A percentile compares a stretch with the other conserved stretches of the same genome.
Conservation (phyloP, 345 rosid species). For the Erysimum cheiranthoides region DNA sequence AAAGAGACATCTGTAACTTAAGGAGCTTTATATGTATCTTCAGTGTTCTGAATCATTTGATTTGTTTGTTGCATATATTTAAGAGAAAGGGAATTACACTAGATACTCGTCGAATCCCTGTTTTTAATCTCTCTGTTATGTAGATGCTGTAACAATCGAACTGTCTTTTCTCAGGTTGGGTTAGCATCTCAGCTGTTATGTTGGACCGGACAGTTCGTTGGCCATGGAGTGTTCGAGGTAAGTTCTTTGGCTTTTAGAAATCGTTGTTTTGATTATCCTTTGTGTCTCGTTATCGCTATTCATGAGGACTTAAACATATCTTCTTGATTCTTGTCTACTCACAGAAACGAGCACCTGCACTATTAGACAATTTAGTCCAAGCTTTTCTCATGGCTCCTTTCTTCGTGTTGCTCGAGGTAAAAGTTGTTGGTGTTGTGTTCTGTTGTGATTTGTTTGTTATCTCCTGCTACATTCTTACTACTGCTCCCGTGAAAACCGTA, state of each 20-base stretch:
- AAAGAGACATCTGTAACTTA: neutral
- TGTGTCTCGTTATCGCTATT: neutral
- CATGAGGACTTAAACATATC: slow-evolving; percentile 6
- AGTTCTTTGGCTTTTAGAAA: slow-evolving; percentile 24
- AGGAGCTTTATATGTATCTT: slow-evolving; percentile 2
- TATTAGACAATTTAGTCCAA: slow-evolving; percentile 77
- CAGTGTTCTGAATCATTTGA: slow-evolving; percentile 21
- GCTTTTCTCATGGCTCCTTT: slow-evolving; percentile 91
- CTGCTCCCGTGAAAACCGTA: neutral
- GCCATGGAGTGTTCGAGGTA: slow-evolving; percentile 93
- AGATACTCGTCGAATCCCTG: neutral
- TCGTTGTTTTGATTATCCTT: slow-evolving; percentile 6
- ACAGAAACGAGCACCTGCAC: slow-evolving; percentile 90
- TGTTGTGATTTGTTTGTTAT: neutral
- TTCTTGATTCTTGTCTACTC: slow-evolving; percentile 23
- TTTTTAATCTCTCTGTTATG: neutral
- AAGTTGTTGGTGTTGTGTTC: neutral
- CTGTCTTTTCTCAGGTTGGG: slow-evolving; percentile 60
- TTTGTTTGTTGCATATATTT: neutral
- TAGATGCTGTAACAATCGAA: slow-evolving; percentile 10
- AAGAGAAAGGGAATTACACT: neutral
- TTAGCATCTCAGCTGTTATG: slow-evolving; percentile 71
- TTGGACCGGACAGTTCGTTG: slow-evolving; percentile 83
- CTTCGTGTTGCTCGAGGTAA: slow-evolving; percentile 92
- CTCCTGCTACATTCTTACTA: neutral